phyloP scores from a whole-genome alignment of 192 early-diverging fungal species.

The Backusella tuberculispora region DNA sequence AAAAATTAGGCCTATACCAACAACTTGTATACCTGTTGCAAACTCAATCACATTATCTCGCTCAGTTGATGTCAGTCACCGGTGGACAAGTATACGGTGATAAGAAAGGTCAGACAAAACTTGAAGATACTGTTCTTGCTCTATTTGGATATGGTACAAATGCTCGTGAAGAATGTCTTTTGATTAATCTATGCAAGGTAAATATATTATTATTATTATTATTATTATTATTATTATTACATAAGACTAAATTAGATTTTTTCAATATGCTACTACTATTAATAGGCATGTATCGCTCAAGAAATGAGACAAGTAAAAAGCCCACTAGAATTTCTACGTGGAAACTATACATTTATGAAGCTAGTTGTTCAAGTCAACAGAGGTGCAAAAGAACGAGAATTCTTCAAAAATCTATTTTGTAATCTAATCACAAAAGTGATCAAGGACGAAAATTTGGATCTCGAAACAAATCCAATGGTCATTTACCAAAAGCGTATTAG shows the following conservation, averaged over 20 bases:
- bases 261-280: neutral
- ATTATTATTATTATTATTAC: neutral
- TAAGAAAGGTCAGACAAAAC: slow-evolving; percentile 72
- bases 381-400: slow-evolving; percentile 94
- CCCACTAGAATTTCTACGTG: slow-evolving; percentile 89
- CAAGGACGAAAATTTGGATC: slow-evolving; percentile 74
- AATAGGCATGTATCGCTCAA: slow-evolving; percentile 73
- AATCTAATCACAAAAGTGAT: slow-evolving; percentile 84
- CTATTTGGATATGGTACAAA: slow-evolving; percentile 98
- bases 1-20: slow-evolving; percentile 82
- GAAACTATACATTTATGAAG: slow-evolving; percentile 97
- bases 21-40: slow-evolving; percentile 96
- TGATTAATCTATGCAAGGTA: slow-evolving; percentile 93
- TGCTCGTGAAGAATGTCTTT: slow-evolving; percentile 92
- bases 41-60: slow-evolving; percentile 93
- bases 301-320: slow-evolving; percentile 86
- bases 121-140: slow-evolving; percentile 90
- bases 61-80: slow-evolving; percentile 83
- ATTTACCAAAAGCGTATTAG: slow-evolving; percentile 90
- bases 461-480: slow-evolving; percentile 89
- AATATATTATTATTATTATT: neutral
- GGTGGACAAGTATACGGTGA: slow-evolving; percentile 77
- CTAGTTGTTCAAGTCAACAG: slow-evolving; percentile 94
- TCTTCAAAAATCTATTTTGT: slow-evolving; percentile 81
- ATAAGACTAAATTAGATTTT: neutral